Conservation (phyloP, 805 yeast genomes). For the Kregervanrija pseudodelftensis region DNA sequence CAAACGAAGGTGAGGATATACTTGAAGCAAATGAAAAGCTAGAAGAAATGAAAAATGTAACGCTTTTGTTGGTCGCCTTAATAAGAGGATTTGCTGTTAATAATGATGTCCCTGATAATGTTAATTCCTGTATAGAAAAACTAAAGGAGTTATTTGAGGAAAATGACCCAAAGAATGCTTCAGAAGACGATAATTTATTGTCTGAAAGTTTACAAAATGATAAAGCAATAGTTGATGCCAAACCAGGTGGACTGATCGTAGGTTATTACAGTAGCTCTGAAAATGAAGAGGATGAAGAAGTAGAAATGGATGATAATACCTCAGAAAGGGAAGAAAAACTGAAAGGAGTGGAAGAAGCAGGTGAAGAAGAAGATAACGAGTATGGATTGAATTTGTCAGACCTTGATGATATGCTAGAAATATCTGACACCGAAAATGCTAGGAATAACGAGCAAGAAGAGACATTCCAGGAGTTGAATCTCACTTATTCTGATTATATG, state of each 20-base stretch:
- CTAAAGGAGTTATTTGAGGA: neutral
- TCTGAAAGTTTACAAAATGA: neutral
- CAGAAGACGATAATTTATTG: neutral
- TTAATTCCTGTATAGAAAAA: neutral
- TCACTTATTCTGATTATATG: too few species aligned
- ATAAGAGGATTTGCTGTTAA: constrained; percentile 10
- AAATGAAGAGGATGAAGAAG: constrained; percentile 3
- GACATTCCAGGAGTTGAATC: too few species aligned
- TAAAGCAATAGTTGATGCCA: neutral
- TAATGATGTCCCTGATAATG: neutral
- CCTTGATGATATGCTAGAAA: constrained; percentile 7
- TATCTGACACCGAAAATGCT: neutral
- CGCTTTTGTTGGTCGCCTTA: constrained; percentile 12
- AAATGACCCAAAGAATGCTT: neutral
- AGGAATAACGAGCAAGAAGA: constrained; percentile 1
- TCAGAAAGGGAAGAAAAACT: constrained; percentile 4
- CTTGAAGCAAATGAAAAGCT: constrained; percentile 5
- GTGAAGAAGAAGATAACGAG: constrained; percentile 4
- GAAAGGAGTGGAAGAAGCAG: neutral
- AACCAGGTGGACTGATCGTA: neutral
- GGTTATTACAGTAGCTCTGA: constrained; percentile 3
- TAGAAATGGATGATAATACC: neutral
- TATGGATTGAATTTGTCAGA: constrained; percentile 13
- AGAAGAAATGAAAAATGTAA: constrained; percentile 6
- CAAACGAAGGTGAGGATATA: constrained; percentile 4